Evolutionary conservation across 306 rosid species (phyloP).

Genomic region (Quercus parvula): DNA sequence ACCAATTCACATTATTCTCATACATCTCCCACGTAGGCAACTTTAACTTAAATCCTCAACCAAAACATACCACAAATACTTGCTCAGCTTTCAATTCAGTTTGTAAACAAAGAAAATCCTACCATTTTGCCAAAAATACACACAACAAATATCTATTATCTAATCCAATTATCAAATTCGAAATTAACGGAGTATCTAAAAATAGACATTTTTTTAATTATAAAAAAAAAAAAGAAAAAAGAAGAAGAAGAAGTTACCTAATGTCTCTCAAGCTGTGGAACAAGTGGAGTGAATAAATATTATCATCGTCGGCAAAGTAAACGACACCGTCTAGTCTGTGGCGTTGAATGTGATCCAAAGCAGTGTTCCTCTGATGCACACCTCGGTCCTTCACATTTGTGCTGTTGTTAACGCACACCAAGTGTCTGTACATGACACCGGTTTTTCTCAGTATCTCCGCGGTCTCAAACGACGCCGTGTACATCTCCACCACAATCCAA

Average conservation of each 20-base stretch:
- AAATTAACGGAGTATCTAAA: background rate
- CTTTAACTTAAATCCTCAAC: background rate
- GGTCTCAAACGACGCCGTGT: slow-evolving; percentile 81
- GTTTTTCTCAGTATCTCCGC: slow-evolving; percentile 90
- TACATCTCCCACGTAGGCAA: background rate
- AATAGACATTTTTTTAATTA: background rate
- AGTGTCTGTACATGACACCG: slow-evolving; percentile 87
- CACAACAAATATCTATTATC: too few species aligned
- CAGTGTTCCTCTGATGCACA: slow-evolving; percentile 86
- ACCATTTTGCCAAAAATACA: too few species aligned
- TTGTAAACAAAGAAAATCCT: too few species aligned
- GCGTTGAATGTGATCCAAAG: slow-evolving; percentile 88
- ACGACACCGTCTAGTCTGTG: slow-evolving; percentile 89
- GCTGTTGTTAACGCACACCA: slow-evolving; percentile 64
- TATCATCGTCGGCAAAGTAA: slow-evolving; percentile 93
- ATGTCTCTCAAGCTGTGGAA: slow-evolving; percentile 74
- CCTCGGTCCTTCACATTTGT: slow-evolving; percentile 82
- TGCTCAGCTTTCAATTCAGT: background rate
- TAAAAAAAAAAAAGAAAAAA: background rate
- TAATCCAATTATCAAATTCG: background rate
- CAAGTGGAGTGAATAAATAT: slow-evolving; percentile 75
- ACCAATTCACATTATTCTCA: background rate
- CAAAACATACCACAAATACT: background rate
- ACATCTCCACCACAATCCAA: slow-evolving; percentile 92
- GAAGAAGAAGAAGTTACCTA: slow-evolving; percentile 35